These are phyloP conservation scores for Rhododendron williamsianum DNA, from an alignment of 148 eudicot genomes.

Conservation along the genomic window DNA sequence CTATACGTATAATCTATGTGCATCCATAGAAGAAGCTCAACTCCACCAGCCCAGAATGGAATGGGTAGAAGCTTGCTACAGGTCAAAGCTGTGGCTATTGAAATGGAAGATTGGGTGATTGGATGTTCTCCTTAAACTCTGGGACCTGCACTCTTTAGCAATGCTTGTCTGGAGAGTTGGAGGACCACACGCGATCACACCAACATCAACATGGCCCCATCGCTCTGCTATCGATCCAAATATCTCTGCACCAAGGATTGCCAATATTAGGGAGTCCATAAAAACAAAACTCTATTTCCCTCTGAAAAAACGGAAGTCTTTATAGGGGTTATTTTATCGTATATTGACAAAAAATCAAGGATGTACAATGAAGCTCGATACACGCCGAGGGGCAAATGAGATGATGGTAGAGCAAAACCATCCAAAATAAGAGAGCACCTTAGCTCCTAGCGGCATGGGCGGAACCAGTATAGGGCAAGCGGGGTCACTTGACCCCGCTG, in stretches of 20 bases:
- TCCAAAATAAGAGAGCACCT: neutral
- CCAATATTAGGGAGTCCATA: neutral
- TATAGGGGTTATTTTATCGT: too few relatives aligned
- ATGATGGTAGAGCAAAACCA: neutral
- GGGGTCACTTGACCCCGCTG: too few relatives aligned
- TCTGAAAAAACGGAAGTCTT: neutral
- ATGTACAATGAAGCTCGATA: neutral
- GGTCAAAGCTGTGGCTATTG: slow-evolving; percentile 81
- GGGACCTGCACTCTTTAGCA: slow-evolving; percentile 72
- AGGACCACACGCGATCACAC: slow-evolving; percentile 91
- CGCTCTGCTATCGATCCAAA: slow-evolving; percentile 41
- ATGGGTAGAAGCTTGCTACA: slow-evolving; percentile 12
- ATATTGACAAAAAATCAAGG: neutral
- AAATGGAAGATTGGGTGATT: slow-evolving; percentile 69
- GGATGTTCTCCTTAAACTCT: slow-evolving; percentile 39
- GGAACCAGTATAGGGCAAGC: too few relatives aligned
- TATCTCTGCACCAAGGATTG: slow-evolving; percentile 46
- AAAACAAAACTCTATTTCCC: neutral
- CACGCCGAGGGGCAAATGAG: neutral
- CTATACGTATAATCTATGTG: neutral
- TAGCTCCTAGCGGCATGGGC: neutral
- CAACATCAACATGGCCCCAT: slow-evolving; percentile 71
- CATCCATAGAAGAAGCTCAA: neutral
- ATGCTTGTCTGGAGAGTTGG: slow-evolving; percentile 57
- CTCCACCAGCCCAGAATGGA: neutral